phyloP scores from a whole-genome alignment of 2,329 filamentous ascomycete genomes.

The Dothideomycetidae sp. region DNA sequence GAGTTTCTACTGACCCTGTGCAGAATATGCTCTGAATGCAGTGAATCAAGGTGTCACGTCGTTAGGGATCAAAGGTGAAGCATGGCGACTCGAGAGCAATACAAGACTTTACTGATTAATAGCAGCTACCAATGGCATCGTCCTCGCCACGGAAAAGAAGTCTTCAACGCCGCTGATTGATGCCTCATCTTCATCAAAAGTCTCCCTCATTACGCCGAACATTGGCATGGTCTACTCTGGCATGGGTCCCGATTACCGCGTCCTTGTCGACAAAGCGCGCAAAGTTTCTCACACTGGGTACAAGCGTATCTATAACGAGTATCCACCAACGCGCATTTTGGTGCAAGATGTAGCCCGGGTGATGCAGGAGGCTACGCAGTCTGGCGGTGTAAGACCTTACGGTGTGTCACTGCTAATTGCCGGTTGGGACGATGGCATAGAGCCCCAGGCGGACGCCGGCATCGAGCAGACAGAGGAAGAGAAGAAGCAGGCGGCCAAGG shows the following conservation, averaged over 20 bases:
- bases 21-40: constrained; percentile 97
- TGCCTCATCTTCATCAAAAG: constrained; percentile 85
- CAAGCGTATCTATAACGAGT: constrained; percentile 99
- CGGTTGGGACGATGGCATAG: constrained; percentile 93
- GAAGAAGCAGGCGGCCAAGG: constrained; percentile 57
- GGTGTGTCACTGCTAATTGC: constrained; percentile 91
- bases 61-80: constrained; percentile 86
- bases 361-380: constrained; percentile 98
- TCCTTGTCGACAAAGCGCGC: constrained; percentile 91
- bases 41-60: constrained; percentile 99
- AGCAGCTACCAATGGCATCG: constrained; percentile 91
- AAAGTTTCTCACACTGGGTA: constrained; percentile 97
- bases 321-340: constrained; percentile 97
- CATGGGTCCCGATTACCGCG: constrained; percentile 97
- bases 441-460: constrained; percentile 56
- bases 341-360: constrained; percentile 95
- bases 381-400: constrained; percentile 90
- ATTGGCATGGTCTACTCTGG: constrained; percentile 99
- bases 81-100: neutral
- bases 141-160: constrained; percentile 98
- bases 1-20: constrained; percentile 9
- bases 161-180: constrained; percentile 96
- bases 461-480: constrained; percentile 38
- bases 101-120: neutral
- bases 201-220: constrained; percentile 95